Evolutionary conservation across 108 stramenopile genomes (phyloP).

Genomic region (Cyclotella baltica): DNA sequence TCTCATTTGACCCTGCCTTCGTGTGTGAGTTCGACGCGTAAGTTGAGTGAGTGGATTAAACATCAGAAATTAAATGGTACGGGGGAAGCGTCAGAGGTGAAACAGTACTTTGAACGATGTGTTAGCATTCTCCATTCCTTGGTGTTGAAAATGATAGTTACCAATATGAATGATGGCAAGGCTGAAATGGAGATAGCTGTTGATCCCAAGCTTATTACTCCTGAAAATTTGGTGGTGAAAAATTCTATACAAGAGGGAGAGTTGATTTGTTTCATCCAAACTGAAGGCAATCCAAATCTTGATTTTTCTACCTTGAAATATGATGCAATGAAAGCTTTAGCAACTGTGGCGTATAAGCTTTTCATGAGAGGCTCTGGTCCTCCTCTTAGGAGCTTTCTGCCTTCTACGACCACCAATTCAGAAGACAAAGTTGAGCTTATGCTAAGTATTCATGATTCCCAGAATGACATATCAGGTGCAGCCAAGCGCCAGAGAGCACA

Average conservation of each 20-base stretch:
- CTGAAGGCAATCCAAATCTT: too few relatives aligned
- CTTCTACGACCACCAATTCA: too few relatives aligned
- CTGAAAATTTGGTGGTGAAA: background rate
- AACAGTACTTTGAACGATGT: constrained; percentile 2
- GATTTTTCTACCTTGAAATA: too few relatives aligned
- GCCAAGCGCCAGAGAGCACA: too few relatives aligned
- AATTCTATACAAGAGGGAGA: background rate
- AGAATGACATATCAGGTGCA: too few relatives aligned
- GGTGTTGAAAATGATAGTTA: constrained; percentile 1
- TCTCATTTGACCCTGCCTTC: background rate
- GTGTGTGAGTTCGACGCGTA: background rate
- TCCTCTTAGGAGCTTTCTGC: too few relatives aligned
- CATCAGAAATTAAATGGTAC: background rate
- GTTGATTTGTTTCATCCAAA: background rate
- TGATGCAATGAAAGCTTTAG: too few relatives aligned
- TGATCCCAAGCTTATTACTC: background rate
- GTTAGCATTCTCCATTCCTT: constrained; percentile 1
- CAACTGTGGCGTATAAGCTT: too few relatives aligned
- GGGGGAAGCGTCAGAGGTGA: background rate
- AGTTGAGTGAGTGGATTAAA: background rate
- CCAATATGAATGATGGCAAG: background rate
- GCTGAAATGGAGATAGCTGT: background rate
- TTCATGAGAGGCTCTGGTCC: too few relatives aligned
- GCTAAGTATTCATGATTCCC: too few relatives aligned
- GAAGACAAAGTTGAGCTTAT: too few relatives aligned